A percentile compares a stretch with the other conserved stretches of the same genome.
These are phyloP conservation scores for Leucaena leucocephala DNA, from an alignment of 306 rosid genomes.

Conservation along the genomic window DNA sequence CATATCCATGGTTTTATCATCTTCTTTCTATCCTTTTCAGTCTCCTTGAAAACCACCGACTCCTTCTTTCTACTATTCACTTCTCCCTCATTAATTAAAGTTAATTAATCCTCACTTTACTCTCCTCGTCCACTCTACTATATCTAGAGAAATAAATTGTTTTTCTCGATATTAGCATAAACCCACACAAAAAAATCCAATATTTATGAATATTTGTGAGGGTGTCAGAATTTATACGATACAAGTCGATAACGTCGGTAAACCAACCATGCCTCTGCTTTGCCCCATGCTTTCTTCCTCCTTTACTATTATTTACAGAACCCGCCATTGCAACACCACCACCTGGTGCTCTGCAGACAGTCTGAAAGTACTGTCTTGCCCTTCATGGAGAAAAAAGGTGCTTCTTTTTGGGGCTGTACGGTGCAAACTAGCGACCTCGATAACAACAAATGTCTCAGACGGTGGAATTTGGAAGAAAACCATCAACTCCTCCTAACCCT, in stretches of 20 bases:
- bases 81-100: not conserved
- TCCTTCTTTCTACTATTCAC: not conserved
- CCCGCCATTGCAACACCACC: not conserved
- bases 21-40: not conserved
- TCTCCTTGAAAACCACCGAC: not conserved
- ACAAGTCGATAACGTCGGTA: not conserved
- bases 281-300: not conserved
- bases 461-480: constrained; percentile 54
- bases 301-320: not conserved
- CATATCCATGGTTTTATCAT: not conserved
- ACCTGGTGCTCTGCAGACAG: not conserved
- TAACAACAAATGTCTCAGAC: constrained; percentile 42
- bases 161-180: too few species aligned
- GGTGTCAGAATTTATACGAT: not conserved
- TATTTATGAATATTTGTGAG: not conserved
- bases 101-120: not conserved
- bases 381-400: constrained; percentile 17
- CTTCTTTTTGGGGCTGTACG: constrained; percentile 21
- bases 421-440: constrained; percentile 27
- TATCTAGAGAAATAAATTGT: not conserved
- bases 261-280: not conserved
- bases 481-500: constrained; percentile 47
- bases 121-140: not conserved
- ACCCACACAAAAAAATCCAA: not conserved
- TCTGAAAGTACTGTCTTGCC: constrained; percentile 25